phyloP scores from a whole-genome alignment of 1,139 yeast genomes.

The Sugiyamaella xylanicola region DNA sequence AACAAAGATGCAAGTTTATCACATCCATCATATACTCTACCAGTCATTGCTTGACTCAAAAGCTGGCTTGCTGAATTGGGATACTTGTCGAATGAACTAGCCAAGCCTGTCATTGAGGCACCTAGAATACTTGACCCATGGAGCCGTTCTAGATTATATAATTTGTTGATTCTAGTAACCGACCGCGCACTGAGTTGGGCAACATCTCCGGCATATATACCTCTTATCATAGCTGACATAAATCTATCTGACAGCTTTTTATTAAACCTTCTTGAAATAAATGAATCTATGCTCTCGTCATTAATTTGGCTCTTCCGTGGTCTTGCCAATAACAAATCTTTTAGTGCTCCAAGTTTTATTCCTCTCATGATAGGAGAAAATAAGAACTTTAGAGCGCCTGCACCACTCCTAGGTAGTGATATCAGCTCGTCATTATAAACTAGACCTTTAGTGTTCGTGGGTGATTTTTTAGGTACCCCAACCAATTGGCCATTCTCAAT shows the following conservation, averaged over 20 bases:
- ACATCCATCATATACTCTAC: slow-evolving; percentile 25
- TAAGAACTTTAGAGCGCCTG: slow-evolving; percentile 35
- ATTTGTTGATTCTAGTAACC: slow-evolving; percentile 44
- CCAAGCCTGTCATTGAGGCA: slow-evolving; percentile 42
- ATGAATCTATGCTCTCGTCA: slow-evolving; percentile 75
- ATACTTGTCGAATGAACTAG: slow-evolving; percentile 36
- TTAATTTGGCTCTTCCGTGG: slow-evolving; percentile 33
- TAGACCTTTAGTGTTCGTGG: slow-evolving; percentile 63
- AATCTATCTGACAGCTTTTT: slow-evolving; percentile 60
- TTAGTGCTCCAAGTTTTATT: slow-evolving; percentile 33
- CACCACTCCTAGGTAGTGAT: slow-evolving; percentile 38
- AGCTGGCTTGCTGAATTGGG: slow-evolving; percentile 33
- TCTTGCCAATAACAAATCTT: slow-evolving; percentile 46
- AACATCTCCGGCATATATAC: slow-evolving; percentile 89
- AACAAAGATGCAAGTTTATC: slow-evolving; percentile 27
- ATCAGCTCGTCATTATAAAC: slow-evolving; percentile 44
- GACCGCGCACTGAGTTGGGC: slow-evolving; percentile 64
- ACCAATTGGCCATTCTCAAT: slow-evolving; percentile 47
- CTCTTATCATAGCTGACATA: slow-evolving; percentile 81
- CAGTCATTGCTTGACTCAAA: slow-evolving; percentile 34
- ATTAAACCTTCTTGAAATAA: slow-evolving; percentile 72
- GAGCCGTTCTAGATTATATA: slow-evolving; percentile 59
- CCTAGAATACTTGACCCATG: slow-evolving; percentile 59
- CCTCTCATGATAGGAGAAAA: slow-evolving; percentile 47
- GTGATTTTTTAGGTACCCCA: slow-evolving; percentile 53